Evolutionary conservation across 1,139 yeast species (phyloP).

Genomic region (Hyphopichia fennica): DNA sequence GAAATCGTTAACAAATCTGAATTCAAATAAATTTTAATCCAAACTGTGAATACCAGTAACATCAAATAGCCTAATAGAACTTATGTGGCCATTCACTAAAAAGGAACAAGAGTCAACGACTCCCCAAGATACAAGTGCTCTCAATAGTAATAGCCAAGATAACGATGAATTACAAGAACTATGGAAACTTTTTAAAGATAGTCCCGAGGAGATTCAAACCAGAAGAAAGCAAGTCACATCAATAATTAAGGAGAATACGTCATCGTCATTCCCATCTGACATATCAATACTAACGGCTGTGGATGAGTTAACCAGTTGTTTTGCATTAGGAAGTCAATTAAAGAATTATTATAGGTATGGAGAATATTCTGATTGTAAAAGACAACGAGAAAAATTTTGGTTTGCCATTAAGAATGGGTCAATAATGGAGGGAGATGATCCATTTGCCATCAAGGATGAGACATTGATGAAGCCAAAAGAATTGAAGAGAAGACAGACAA

Average conservation of each 20-base stretch:
- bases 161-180: constrained; percentile 30
- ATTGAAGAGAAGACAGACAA: constrained; percentile 49
- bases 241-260: constrained; percentile 25
- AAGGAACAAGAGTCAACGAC: background rate
- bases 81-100: too few relatives aligned
- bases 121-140: too few relatives aligned
- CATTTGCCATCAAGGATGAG: constrained; percentile 33
- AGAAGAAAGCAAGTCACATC: constrained; percentile 31
- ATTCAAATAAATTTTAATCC: too few relatives aligned
- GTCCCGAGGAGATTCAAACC: constrained; percentile 33
- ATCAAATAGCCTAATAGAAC: too few relatives aligned
- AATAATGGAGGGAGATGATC: constrained; percentile 19
- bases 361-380: constrained; percentile 65
- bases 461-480: constrained; percentile 31
- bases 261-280: constrained; percentile 36
- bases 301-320: constrained; percentile 82
- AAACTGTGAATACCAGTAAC: too few relatives aligned
- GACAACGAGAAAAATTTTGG: constrained; percentile 72
- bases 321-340: constrained; percentile 86
- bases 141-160: too few relatives aligned
- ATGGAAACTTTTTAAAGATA: constrained; percentile 36
- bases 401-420: constrained; percentile 68
- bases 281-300: constrained; percentile 65
- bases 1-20: too few relatives aligned
- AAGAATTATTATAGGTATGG: constrained; percentile 84